A percentile compares a stretch with the other conserved stretches of the same genome.
Conservation (phyloP, 768 basidiomycete genomes). For the Boletus vermiculosoides region DNA sequence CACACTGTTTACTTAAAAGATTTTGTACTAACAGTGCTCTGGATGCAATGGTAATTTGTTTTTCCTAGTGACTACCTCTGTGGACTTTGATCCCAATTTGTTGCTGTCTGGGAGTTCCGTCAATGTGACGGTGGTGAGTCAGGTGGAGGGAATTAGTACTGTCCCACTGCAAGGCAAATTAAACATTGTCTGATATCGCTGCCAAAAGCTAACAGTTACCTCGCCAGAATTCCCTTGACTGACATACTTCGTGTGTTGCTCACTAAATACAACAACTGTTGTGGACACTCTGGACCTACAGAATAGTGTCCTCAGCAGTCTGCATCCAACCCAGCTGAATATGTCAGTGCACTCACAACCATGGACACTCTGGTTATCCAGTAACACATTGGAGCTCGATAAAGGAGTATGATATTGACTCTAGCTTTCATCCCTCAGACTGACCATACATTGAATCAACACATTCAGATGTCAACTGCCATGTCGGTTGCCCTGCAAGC, state of each 20-base stretch:
- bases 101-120: neutral
- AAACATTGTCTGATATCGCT: neutral
- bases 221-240: neutral
- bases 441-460: neutral
- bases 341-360: neutral
- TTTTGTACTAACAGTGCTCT: neutral
- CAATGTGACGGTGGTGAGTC: neutral
- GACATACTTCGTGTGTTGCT: neutral
- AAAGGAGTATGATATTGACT: neutral
- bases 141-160: no score
- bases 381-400: neutral
- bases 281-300: neutral
- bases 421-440: neutral
- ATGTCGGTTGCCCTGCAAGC: neutral
- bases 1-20: neutral
- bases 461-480: neutral
- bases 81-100: neutral
- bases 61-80: neutral
- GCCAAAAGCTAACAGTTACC: neutral
- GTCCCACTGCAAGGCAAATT: neutral
- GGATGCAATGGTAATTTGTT: neutral
- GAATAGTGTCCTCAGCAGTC: neutral
- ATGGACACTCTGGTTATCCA: neutral
- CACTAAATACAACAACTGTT: neutral
- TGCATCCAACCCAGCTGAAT: neutral